Conservation (phyloP, 345 rosid species). For the sweet orange (Citrus sinensis) region DNA sequence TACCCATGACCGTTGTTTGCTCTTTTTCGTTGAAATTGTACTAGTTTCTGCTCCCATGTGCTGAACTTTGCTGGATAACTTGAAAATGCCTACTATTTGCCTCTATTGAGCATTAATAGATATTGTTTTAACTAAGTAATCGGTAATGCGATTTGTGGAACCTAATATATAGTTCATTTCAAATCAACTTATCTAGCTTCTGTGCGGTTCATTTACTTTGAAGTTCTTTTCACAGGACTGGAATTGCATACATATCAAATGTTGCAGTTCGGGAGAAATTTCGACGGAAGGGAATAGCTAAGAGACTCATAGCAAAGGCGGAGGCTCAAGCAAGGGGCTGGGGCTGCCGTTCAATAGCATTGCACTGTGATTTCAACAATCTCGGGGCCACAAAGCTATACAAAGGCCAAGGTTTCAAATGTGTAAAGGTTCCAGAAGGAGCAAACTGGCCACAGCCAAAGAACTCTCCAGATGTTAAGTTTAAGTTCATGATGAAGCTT, state of each 20-base stretch:
- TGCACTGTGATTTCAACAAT: constrained; percentile 82
- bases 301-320: constrained; percentile 70
- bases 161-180: no score
- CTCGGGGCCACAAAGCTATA: constrained; percentile 71
- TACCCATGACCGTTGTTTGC: not conserved
- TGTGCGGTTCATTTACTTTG: not conserved
- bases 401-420: constrained; percentile 67
- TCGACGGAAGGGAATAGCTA: constrained; percentile 82
- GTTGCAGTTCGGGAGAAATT: constrained; percentile 81
- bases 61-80: not conserved
- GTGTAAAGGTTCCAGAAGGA: constrained; percentile 71
- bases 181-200: not conserved
- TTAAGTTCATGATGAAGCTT: constrained; percentile 93
- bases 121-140: not conserved
- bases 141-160: not conserved
- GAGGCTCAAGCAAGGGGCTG: constrained; percentile 82
- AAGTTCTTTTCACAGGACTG: constrained; percentile 47
- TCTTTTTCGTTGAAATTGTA: not conserved
- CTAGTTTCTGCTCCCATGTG: not conserved
- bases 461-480: constrained; percentile 60
- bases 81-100: not conserved
- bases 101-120: not conserved
- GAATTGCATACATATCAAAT: constrained; percentile 87
- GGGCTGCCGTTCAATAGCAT: constrained; percentile 80
- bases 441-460: constrained; percentile 82